Evolutionary conservation across 2,329 filamentous ascomycete species (phyloP), one percentile per base, ranked within the genome.

Genomic region (Curvularia hawaiiensis): DNA sequence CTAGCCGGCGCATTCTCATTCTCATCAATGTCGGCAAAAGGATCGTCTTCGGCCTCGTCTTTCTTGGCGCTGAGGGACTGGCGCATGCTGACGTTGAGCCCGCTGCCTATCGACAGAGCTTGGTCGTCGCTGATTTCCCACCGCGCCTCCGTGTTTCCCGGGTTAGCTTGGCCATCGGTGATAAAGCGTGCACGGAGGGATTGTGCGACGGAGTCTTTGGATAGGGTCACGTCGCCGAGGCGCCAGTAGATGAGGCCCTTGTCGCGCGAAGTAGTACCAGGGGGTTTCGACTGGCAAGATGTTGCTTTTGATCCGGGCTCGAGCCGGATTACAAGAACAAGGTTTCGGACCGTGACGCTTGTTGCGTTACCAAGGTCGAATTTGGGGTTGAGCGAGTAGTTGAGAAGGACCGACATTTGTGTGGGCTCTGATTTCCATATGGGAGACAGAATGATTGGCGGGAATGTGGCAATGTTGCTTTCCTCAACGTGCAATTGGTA

Each of bases 101-200:
- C 87, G 63, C 86, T 89, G 0, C 84, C 85, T 0, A 84, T 66
- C 3, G 68, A 77, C 8, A 72, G 62, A 16, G 79, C 77, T 31
- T 84, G 77, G 39, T 84, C 80, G 2, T 80, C 83, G 24, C 59
- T 68, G 22, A 89, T 79, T 73, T 97, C 92, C 87, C 93, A 97
- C 54, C 88, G 83, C 0, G 91, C 91, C 74, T 99, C 94, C 9
- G 96, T 84, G 52, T 86, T 87, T 0, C 92, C 92, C 5, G 90
- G 85, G 61, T 86, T 87, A 0, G 90, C 86, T 50, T 86, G 82
- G 24, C 85, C 86, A 33, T 93, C 89, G 0, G 90, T 91, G 24
- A 88, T 80, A 66, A 99, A 90, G 3, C 92, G 86, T 58, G 92
- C 95, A 7, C 97, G 88, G 56, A 97, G 86, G 77, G 92, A 94